Base-by-base conservation (phyloP, 1,284 basidiomycete genomes). In the Sanghuangporus weigelae region DNA sequence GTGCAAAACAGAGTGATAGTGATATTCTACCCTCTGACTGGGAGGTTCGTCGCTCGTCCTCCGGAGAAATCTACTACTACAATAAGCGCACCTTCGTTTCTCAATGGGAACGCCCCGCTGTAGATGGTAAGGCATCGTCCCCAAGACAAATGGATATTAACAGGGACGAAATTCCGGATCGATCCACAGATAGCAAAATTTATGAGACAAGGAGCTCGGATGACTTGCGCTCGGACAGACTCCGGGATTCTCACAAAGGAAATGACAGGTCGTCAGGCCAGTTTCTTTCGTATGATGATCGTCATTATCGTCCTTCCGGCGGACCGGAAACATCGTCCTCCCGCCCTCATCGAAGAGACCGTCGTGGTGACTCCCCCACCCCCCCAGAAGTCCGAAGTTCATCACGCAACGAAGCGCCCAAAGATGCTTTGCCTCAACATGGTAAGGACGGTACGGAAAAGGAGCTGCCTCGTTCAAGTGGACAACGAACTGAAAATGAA, bases 21-120 rank as follows among this genome's bases (percentile, higher is more conserved):
- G 77, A 78, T 60, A 69, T 76, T 42, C 76, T 88, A 31, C 85
- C 85, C 12, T 77, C 81, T 35, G 80, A 82, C 64, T 89, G 87
- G 86, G 87, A 89, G 74, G 68, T 78, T 53, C 64, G 68, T 21
- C 50, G 54, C n/a, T 58, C 61, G 7, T 48, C 64, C 80, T 86
- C 57, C 76, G 78, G 23, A 73, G 74, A 67, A 14, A 72, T 73
- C 4, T 89, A 89, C 69, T 89, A 83, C 68, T 88, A 85, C 69
- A 88, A 89, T 67, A 70, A 71, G 56, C 77, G 77, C 67, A 87
- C 86, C 10, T 71, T 81, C 56, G 76, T 83, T 72, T 83, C 83
- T 26, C 85, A 83, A 2, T 89, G 88, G 87, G 77, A 72, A 58
- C 77, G 77, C 63, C 86, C 86, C 69, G 31, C 39, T 16, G 19